phyloP scores from a whole-genome alignment of 805 yeast genomes.

The Barnettozyma sucrosica region DNA sequence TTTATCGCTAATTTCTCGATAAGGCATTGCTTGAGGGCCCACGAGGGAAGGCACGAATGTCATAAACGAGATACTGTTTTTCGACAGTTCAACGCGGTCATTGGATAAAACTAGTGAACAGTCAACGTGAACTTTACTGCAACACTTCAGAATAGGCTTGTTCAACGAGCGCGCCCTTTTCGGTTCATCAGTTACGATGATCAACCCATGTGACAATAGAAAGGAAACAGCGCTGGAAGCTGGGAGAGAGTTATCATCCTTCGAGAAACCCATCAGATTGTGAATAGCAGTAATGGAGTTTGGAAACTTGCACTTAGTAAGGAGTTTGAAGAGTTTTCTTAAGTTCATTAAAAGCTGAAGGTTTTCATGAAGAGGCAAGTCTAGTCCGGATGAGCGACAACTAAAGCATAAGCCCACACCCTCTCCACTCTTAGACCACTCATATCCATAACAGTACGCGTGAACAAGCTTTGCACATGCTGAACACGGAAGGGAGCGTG shows the following conservation, averaged over 20 bases:
- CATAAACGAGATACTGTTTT: constrained; percentile 4
- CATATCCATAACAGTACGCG: constrained; percentile 31
- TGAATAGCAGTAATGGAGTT: constrained; percentile 13
- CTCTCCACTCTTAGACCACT: constrained; percentile 9
- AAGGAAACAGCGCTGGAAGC: constrained; percentile 14
- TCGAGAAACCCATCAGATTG: constrained; percentile 16
- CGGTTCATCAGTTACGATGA: constrained; percentile 11
- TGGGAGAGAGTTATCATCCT: not conserved
- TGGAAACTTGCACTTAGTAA: constrained; percentile 21
- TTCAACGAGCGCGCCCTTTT: not conserved
- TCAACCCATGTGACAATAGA: constrained; percentile 6
- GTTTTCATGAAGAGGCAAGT: constrained; percentile 15
- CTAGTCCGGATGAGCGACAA: constrained; percentile 22
- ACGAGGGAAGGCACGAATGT: constrained; percentile 14
- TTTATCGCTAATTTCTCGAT: not conserved
- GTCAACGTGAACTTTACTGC: constrained; percentile 22
- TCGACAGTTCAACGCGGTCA: not conserved
- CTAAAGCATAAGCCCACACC: constrained; percentile 21
- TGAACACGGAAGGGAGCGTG: constrained; percentile 22
- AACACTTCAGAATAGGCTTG: constrained; percentile 9
- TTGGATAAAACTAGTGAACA: constrained; percentile 15
- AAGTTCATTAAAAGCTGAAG: constrained; percentile 29
- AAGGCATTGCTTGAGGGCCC: not conserved
- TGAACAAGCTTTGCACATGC: constrained; percentile 30
- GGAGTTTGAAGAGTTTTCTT: constrained; percentile 30